Conservation (phyloP, 495 filamentous ascomycete species). For the Cercophora newfieldiana region DNA sequence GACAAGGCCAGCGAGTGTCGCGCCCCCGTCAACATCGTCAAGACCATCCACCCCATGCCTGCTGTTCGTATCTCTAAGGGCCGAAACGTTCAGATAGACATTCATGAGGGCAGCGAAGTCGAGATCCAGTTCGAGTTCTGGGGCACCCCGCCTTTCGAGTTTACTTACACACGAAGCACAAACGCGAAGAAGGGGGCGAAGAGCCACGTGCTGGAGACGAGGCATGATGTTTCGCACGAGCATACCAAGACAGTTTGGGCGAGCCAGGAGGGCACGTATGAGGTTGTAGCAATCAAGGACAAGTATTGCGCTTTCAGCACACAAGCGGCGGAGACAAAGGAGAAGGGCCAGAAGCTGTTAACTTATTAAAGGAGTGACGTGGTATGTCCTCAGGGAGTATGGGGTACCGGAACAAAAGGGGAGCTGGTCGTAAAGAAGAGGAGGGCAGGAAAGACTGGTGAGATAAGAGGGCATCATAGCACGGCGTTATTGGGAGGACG, state of each 20-base stretch:
- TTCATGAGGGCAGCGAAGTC: slow-evolving; percentile 91
- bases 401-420: neutral
- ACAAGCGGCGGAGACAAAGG: slow-evolving; percentile 31
- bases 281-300: slow-evolving; percentile 94
- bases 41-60: slow-evolving; percentile 86
- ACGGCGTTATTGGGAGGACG: slow-evolving; percentile 27
- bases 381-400: neutral
- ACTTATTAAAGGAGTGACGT: neutral
- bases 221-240: slow-evolving; percentile 79
- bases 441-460: neutral
- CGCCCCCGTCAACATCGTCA: slow-evolving; percentile 70
- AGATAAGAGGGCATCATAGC: slow-evolving; percentile 25
- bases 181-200: slow-evolving; percentile 76
- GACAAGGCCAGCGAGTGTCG: slow-evolving; percentile 84
- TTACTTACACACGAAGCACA: slow-evolving; percentile 90
- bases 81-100: slow-evolving; percentile 74
- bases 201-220: slow-evolving; percentile 80
- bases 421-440: slow-evolving; percentile 5
- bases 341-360: slow-evolving; percentile 25
- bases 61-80: slow-evolving; percentile 86
- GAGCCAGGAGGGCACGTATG: slow-evolving; percentile 92
- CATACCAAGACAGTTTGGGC: slow-evolving; percentile 76
- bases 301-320: slow-evolving; percentile 82
- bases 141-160: slow-evolving; percentile 95
- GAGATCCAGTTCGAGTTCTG: slow-evolving; percentile 92